Evolutionary conservation across 306 rosid genomes (phyloP).

Genomic region (Vigna trinervia): DNA sequence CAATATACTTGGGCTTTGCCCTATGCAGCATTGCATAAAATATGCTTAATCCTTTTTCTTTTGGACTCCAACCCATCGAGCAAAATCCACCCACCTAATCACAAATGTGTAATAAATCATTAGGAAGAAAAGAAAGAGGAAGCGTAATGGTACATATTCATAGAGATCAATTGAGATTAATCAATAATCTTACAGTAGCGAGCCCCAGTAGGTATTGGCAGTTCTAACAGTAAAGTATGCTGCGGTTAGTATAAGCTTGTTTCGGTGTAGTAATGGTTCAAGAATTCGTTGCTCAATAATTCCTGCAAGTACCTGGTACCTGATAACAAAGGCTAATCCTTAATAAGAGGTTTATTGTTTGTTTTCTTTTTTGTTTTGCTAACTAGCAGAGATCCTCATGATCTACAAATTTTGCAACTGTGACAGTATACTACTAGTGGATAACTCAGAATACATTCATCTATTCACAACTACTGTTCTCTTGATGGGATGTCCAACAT

Average conservation of each 20-base stretch:
- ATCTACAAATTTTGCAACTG: neutral
- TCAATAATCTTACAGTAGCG: constrained; percentile 68
- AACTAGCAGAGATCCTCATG: neutral
- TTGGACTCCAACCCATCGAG: constrained; percentile 85
- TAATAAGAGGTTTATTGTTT: neutral
- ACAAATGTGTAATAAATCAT: constrained; percentile 18
- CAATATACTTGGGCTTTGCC: constrained; percentile 17
- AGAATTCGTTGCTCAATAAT: constrained; percentile 80
- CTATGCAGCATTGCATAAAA: constrained; percentile 17
- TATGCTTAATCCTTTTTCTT: constrained; percentile 54
- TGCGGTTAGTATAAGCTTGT: constrained; percentile 75
- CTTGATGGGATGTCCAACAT: constrained; percentile 33
- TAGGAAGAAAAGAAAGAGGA: constrained; percentile 12
- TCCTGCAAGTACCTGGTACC: constrained; percentile 88
- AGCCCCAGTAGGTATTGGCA: constrained; percentile 87
- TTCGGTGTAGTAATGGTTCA: constrained; percentile 70
- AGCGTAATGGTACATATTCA: neutral
- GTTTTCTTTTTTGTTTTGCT: neutral
- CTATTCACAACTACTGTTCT: constrained; percentile 21
- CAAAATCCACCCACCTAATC: constrained; percentile 93
- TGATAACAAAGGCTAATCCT: constrained; percentile 39
- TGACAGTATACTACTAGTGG: neutral
- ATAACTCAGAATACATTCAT: constrained; percentile 4
- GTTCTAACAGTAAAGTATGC: constrained; percentile 74
- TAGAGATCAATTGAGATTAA: constrained; percentile 5